These are phyloP conservation scores for Aegle marmelos DNA, from an alignment of 345 rosid species.

Conservation along the genomic window DNA sequence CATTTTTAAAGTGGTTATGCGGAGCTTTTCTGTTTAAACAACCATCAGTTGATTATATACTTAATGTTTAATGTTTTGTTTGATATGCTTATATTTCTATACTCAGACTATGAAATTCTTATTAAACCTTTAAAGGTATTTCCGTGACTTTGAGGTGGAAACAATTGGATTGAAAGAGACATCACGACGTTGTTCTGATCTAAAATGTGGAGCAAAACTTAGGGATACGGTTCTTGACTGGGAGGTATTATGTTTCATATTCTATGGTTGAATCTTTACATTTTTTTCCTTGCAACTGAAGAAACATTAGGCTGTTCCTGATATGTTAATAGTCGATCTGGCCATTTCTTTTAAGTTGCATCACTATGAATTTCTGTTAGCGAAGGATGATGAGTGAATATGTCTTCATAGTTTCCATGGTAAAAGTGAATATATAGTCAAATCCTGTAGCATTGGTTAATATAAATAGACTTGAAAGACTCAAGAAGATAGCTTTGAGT, in stretches of 20 bases:
- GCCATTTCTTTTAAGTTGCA: neutral
- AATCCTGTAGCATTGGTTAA: neutral
- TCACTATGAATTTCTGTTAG: neutral
- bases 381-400: neutral
- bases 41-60: neutral
- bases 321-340: neutral
- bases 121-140: conserved; percentile 51
- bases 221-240: conserved; percentile 96
- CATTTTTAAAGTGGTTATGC: neutral
- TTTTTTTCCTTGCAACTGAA: neutral
- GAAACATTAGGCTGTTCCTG: neutral
- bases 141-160: conserved; percentile 96
- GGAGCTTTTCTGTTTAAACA: neutral
- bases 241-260: conserved; percentile 58
- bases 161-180: conserved; percentile 94
- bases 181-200: conserved; percentile 65
- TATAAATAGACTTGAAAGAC: neutral
- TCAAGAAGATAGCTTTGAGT: neutral
- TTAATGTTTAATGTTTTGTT: neutral
- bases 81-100: neutral
- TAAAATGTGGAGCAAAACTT: conserved; percentile 76
- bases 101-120: neutral
- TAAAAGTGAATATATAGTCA: neutral
- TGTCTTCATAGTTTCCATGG: neutral
- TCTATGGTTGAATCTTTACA: neutral